Base-by-base conservation (phyloP, 177 flowering plant species). In the Vitis hybrid region DNA sequence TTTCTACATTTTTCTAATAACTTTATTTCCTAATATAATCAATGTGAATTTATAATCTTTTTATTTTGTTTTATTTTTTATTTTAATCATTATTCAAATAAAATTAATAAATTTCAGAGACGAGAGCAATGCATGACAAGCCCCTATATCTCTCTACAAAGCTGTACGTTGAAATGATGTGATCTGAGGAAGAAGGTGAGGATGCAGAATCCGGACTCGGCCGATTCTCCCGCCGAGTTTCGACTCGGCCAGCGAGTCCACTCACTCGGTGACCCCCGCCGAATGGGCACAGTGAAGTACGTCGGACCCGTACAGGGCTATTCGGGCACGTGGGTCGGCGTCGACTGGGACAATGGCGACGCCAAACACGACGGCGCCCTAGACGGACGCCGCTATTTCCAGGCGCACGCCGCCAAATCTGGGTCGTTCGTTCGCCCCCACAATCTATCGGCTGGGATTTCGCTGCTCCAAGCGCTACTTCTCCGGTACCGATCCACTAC, bases 321-420 rank as follows among this genome's bases (percentile, higher is more conserved):
- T 64, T 77, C 91, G 0, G 93, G 96, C 13, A 74, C 71, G 20
- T 93, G 98, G 98, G 83, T 94, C 32, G 99, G 99, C 2, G 89
- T 94, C 9, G 99, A 94, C 67, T 94, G 99, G 99, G 99, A 94
- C 81, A 80, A 76, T 72, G 89, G 82, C 7, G 86, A 87, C 2
- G 99, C 88, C 30, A 94, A 93, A 76, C 97, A 93, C 76, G 91
- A 93, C n/a, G 99, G 99, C 6, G 84, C 90, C 35, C 24, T 89
- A 58, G 89, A 93, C 58, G 93, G 88, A 1, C 83, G 88, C 63
- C 79, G 82, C 2, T 93, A 91, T 73, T 94, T 94, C 73, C 74
- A 74, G 10, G 93, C 96, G 0, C 77, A 68, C 57, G 77, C 84
- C 13, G 79, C 78, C 7, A 81, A 74, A n/a, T 87, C 97, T 21